Evolutionary conservation across 805 yeast species (phyloP).

Genomic region (Candida anglica): DNA sequence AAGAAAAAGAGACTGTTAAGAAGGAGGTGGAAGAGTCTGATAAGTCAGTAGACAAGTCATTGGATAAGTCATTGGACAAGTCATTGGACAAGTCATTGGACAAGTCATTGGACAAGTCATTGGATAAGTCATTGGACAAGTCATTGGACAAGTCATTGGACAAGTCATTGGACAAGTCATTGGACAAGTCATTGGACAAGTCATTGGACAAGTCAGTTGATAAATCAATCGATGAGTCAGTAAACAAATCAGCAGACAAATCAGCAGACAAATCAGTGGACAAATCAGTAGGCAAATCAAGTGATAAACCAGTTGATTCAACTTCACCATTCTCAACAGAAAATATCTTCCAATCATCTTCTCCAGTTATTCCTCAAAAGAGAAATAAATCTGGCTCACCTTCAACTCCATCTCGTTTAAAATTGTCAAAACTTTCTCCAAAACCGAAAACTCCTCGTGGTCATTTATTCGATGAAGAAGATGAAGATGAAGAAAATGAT

Average conservation of each 20-base stretch:
- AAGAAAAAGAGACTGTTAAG: conserved; percentile 1
- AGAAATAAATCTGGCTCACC: not conserved
- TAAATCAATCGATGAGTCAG: conserved; percentile 9
- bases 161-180: conserved; percentile 9
- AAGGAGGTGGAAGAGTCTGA: conserved; percentile 16
- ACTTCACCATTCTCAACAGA: conserved; percentile 21
- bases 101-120: conserved; percentile 9
- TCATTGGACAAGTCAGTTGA: not conserved
- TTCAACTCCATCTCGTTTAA: not conserved
- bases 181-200: conserved; percentile 3
- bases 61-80: conserved; percentile 3
- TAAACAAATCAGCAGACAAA: conserved; percentile 3
- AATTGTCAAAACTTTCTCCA: conserved; percentile 1
- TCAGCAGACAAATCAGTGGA: not conserved
- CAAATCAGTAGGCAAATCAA: no score
- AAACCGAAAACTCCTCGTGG: conserved; percentile 2
- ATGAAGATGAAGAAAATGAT: conserved; percentile 2
- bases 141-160: not conserved
- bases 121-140: conserved; percentile 3
- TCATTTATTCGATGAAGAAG: conserved; percentile 1
- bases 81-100: not conserved
- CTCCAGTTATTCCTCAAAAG: conserved; percentile 11
- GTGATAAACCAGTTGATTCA: no score
- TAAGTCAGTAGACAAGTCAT: conserved; percentile 10
- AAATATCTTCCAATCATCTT: conserved; percentile 36